Percentiles rank a stretch among this genome's conserved stretches.
Evolutionary conservation across 257 asterid species (phyloP).

Genomic region (Scutellaria minor): DNA sequence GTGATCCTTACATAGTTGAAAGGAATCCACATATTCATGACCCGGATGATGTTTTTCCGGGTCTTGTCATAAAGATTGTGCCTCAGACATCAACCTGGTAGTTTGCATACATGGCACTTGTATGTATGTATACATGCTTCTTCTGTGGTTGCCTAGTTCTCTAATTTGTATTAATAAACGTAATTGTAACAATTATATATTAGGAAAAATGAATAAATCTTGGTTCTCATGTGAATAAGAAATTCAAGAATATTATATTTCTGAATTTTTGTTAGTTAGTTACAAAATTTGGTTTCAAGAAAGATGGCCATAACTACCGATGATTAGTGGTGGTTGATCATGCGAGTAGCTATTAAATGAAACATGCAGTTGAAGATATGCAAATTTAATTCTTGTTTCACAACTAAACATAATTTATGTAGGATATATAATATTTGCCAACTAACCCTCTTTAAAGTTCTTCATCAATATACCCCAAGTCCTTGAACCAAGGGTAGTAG

Average conservation of each 20-base stretch:
- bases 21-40: slow-evolving; percentile 48
- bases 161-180: neutral
- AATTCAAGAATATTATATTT: neutral
- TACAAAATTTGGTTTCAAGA: neutral
- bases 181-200: neutral
- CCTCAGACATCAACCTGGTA: slow-evolving; percentile 20
- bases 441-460: too few relatives aligned
- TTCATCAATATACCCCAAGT: too few relatives aligned
- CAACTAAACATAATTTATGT: neutral
- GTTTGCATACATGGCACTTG: neutral
- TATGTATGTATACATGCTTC: neutral
- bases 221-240: too few relatives aligned
- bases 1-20: slow-evolving; percentile 43
- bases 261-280: neutral
- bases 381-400: neutral
- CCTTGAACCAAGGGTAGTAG: too few relatives aligned
- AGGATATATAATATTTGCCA: too few relatives aligned
- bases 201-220: too few relatives aligned
- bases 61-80: slow-evolving; percentile 44
- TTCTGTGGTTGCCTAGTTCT: neutral
- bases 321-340: neutral
- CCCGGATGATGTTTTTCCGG: slow-evolving; percentile 48
- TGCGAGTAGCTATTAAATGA: too few relatives aligned
- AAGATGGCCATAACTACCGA: neutral
- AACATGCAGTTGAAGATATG: neutral